Base-by-base conservation (phyloP, 202 grass and related monocot species). In the Saccharum hybrid region DNA sequence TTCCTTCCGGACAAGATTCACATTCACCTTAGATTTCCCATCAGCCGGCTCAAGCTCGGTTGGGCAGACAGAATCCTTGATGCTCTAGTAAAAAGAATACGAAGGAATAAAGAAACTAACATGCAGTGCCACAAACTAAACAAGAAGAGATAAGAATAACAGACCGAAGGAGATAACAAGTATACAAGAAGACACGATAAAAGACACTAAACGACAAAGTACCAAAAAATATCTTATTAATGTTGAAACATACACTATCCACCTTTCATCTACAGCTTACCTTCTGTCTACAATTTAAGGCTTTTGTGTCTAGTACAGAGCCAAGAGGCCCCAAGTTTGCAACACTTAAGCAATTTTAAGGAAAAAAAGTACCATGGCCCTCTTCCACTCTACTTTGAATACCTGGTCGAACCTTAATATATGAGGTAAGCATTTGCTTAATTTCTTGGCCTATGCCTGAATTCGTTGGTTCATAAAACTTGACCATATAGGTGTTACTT, bases 41-140 rank as follows among this genome's bases (percentile, higher is more conserved):
- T 92, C 89, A 84, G 93, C 79, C 10, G 82, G 88, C 71, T 83
- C 77, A 92, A 99, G 91, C 73, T 99, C 96, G 43, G 87, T 49
- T 62, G 93, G 93, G 76, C 96, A 99, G 77, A 92, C 93, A 83
- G 89, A 92, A 78, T 89, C 92, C 84, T 76, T 90, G 70, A 99
- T 92, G 88, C 96, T 99, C 96, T 98, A 74, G 45, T 41, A 21
- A 46, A 78, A 34, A 40, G 4, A 57, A 49, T 59, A 68, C 6
- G 6, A 39, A 1, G 31, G 18, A 14, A 37, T 18, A 37, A 66
- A 36, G 30, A 38, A 56, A 57, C 16, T 21, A 80, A 26, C 11
- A 26, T 39, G 74, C 21, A 45, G 37, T 51, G 46, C 46, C 75
- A 57, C 57, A 74, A 61, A 33, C 15, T 36, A 30, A 73, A 3